Base-by-base conservation (phyloP, 371 early-diverging fungal species). In the Mucor racemosus region DNA sequence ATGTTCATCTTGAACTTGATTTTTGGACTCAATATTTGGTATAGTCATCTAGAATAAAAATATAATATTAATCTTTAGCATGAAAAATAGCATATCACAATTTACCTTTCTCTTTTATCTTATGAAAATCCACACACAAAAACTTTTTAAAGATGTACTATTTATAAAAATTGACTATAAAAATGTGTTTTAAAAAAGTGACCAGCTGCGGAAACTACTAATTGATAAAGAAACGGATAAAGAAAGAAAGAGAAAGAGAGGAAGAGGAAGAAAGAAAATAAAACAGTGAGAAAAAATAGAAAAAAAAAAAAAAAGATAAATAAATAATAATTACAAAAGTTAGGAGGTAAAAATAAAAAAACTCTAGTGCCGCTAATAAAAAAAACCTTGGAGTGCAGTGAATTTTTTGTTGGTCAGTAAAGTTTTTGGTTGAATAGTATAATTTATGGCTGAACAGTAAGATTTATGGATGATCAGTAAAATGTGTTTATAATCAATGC, bases 21-120 rank as follows among this genome's bases (percentile, higher is more conserved):
- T 53, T 53, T 55, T 54, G 6, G 35, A 21, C 54, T 63, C 40
- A 21, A 39, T 50, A 8, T 40, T 55, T 31, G 33, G 21, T 55
- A 54, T 40, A 55, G 19, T 64, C 58, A 58, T 58, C 58, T 58
- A 26, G 4, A 7, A n/a, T 8, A 36, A 35, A n/a, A 56, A 15
- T 9, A 0, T 14, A 31, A 0, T 5, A 21, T 53, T 53, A 5
- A 31, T 14, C 11, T 10, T 21, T 6, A 31, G 31, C 53, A 9
- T 19, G 50, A 38, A 9, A 11, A 38, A 38, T 38, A 38, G 1
- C 5, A 38, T 38, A 7, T 5, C 11, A 5, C 5, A 11, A 38
- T 11, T 38, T 38, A 33, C 34, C 26, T 26, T 19, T 19, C 33
- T 56, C 57, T 62, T 33, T 38, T 48, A 34, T 62, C 42, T 44